Evolutionary conservation across 2,329 filamentous ascomycete genomes (phyloP), one percentile per base, ranked within the genome.

Genomic region (Aspergillaceae sp.): DNA sequence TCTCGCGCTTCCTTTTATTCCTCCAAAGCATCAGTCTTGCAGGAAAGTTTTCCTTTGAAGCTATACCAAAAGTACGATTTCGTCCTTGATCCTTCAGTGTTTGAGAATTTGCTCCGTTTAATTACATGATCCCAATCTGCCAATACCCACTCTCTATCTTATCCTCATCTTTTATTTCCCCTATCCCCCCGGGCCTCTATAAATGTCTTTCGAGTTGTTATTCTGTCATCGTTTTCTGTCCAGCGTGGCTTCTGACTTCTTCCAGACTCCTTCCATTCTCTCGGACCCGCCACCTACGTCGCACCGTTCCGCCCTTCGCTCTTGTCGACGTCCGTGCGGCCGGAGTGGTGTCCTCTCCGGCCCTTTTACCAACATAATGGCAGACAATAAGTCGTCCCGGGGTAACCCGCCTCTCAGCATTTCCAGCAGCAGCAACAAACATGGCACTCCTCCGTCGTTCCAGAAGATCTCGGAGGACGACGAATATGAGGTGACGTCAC

Each of bases 371-470:
- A 38, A 44, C 52, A 50, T 48, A 48, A 89, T 90, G 85, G 82
- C 87, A 56, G 80, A 82, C 65, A 82, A 78, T 60, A 52, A 52
- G 27, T 80, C 74, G 59, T 92, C 94, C 69, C 85, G 84, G 48
- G 88, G 86, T 66, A 92, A 90, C 68, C 87, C 86, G 33, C 90
- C 90, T 58, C 80, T 84, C 65, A 80, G 82, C 68, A 88, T 89
- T 67, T 84, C 84, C 41, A 89, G 90, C 57, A 41, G 30, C 28
- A 41, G 40, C 40, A 41, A 26, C 40, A 83, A 83, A 48, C 71
- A 70, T 52, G 70, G 74, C 52, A 73, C 70, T 57, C 65, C 62
- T 52, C 59, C 66, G 48, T 64, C 65, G 56, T 78, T 79, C 68
- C 77, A 76, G 51, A 79, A 86, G 51, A 82, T 91, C 48, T 73